Evolutionary conservation across 1,284 basidiomycete species (phyloP).

Genomic region (Boletellus dicymbophilus): DNA sequence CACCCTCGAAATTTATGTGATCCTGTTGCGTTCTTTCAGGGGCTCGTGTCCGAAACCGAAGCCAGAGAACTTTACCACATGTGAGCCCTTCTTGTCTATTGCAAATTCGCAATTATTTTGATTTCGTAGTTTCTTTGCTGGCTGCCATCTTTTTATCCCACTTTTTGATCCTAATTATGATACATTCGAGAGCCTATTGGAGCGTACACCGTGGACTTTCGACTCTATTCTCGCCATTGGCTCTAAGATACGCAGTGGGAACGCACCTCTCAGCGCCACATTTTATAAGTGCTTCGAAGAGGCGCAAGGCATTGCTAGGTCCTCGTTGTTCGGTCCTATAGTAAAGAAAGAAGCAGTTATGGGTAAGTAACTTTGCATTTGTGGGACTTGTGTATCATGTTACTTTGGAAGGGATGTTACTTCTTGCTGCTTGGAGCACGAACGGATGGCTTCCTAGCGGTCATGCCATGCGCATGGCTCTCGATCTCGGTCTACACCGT

Average conservation of each 20-base stretch:
- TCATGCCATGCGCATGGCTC: constrained; percentile 92
- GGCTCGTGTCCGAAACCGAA: constrained; percentile 74
- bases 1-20: constrained; percentile 2
- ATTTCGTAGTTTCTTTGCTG: constrained; percentile 83
- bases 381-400: constrained; percentile 6
- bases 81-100: constrained; percentile 40
- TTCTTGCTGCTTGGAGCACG: constrained; percentile 91
- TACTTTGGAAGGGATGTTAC: constrained; percentile 69
- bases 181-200: constrained; percentile 87
- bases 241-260: constrained; percentile 88
- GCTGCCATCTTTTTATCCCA: constrained; percentile 94
- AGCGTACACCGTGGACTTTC: constrained; percentile 92
- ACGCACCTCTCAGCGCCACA: constrained; percentile 78
- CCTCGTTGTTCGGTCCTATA: constrained; percentile 89
- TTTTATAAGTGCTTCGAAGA: constrained; percentile 93
- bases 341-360: constrained; percentile 94
- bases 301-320: constrained; percentile 91
- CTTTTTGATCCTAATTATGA: constrained; percentile 90
- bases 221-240: constrained; percentile 90
- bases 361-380: constrained; percentile 46
- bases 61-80: constrained; percentile 83
- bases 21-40: constrained; percentile 42
- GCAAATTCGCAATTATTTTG: constrained; percentile 9
- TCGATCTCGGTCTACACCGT: constrained; percentile 90
- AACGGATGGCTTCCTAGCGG: constrained; percentile 93